A percentile compares a stretch with the other conserved stretches of the same genome.
Evolutionary conservation across 805 yeast species (phyloP).

Genomic region (Wickerhamiella lipophila): DNA sequence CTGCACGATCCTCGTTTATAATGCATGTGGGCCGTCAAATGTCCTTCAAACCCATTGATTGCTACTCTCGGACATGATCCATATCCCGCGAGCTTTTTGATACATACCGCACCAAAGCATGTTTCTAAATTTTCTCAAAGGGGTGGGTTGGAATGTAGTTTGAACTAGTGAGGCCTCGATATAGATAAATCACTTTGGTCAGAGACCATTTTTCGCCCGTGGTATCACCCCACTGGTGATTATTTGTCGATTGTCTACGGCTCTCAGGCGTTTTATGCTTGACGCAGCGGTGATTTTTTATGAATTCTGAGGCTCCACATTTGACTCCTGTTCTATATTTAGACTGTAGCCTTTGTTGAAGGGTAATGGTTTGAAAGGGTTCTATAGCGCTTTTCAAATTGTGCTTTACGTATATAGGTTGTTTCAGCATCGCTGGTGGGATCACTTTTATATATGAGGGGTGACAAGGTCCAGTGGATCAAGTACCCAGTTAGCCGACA

Average conservation of each 20-base stretch:
- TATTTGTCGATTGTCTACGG: neutral
- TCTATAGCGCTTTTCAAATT: too few relatives aligned
- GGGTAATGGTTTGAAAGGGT: too few relatives aligned
- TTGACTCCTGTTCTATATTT: neutral
- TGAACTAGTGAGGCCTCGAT: too few relatives aligned
- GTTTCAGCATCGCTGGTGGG: too few relatives aligned
- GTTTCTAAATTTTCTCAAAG: neutral
- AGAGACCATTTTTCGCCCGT: too few relatives aligned
- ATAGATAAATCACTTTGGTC: too few relatives aligned
- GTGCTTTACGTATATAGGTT: too few relatives aligned
- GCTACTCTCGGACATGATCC: neutral
- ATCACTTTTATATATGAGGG: too few relatives aligned
- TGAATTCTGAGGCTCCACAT: neutral
- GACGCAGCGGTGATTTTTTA: neutral
- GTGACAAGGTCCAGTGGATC: neutral
- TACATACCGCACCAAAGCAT: neutral
- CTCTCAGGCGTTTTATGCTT: conserved; percentile 1
- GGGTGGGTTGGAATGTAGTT: neutral
- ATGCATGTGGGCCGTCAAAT: conserved; percentile 1
- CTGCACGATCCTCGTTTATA: conserved; percentile 2
- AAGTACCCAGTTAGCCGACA: neutral
- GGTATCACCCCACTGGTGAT: neutral
- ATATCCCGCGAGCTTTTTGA: neutral
- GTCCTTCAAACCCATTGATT: neutral
- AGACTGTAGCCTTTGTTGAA: too few relatives aligned